Base-by-base conservation (phyloP, 2,329 filamentous ascomycete genomes). In the Fusarium acutatum region DNA sequence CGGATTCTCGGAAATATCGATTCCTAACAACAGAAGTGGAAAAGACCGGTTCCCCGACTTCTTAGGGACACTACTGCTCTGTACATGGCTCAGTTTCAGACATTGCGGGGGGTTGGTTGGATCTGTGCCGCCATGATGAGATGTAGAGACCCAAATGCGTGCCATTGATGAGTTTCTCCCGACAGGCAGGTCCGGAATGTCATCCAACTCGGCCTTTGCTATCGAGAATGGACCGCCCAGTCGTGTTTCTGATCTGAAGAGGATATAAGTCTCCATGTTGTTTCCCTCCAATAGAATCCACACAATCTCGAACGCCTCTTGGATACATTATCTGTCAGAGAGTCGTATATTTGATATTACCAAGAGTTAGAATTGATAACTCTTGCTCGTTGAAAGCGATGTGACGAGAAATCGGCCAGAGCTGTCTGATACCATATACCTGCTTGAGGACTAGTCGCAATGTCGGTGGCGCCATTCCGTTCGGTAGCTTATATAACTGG, bases 401-500 rank as follows among this genome's bases (percentile, higher is more conserved):
- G 54, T 57, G 40, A 47, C 38, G 14, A 35, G 34, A 60, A 46
- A 28, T 44, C 34, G 41, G 20, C 18, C 53, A 46, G 41, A 59
- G 44, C 37, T 57, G 41, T 56, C 59, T 50, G 38, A 64, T 63
- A 37, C 47, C 63, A 59, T 52, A 61, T 24, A 58, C 50, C 50
- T 54, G 32, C 50, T 73, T 63, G 46, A 54, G 47, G 70, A 62
- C 40, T 64, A 66, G 56, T 38, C 50, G n/a, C 40, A 46, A 62
- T 64, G 34, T 28, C 35, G 37, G 62, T 76, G 74, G 70, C 74
- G 70, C 73, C 74, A 76, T 76, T 66, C 70, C 41, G 59, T 38
- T 65, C 50, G 58, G 56, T 52, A 69, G 47, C 66, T 69, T 54
- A 64, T 69, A 54, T 67, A 32, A 69, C 50, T 69, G 66, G 65